These are phyloP conservation scores for Beauveria caledonica DNA, from an alignment of 2,329 filamentous ascomycete genomes.

Conservation along the genomic window DNA sequence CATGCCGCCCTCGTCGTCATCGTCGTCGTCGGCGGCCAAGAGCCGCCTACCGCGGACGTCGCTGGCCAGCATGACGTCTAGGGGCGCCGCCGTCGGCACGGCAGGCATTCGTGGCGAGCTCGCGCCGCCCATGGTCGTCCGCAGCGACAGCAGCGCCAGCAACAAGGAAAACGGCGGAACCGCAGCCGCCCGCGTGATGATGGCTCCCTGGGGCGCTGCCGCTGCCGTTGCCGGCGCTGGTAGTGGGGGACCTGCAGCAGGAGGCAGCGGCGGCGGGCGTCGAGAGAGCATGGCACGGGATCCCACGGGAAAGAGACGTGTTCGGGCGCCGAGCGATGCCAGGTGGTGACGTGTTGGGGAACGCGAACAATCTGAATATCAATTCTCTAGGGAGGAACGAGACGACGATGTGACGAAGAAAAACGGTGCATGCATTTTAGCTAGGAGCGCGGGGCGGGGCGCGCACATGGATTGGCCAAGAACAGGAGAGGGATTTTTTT, in stretches of 20 bases:
- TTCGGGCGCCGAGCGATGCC: slow-evolving; percentile 4
- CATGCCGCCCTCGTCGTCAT: neutral
- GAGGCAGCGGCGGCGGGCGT: neutral
- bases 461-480: no score
- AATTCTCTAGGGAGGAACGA: no score
- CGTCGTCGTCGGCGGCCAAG: slow-evolving; percentile 18
- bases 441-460: no score
- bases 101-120: slow-evolving; percentile 17
- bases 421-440: no score
- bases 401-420: no score
- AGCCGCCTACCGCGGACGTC: slow-evolving; percentile 34
- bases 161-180: slow-evolving; percentile 30
- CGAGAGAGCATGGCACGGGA: neutral
- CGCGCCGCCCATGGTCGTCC: slow-evolving; percentile 24
- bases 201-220: slow-evolving; percentile 8
- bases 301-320: neutral
- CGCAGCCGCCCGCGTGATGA: slow-evolving; percentile 12
- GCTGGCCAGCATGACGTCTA: slow-evolving; percentile 19
- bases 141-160: slow-evolving; percentile 32
- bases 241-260: neutral
- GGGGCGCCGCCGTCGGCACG: slow-evolving; percentile 15
- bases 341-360: neutral
- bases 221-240: slow-evolving; percentile 14
- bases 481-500: no score
- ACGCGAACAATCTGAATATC: neutral